Percentiles rank a stretch among this genome's conserved stretches.
phyloP scores from a whole-genome alignment of 306 rosid species.

The Inga laurina region DNA sequence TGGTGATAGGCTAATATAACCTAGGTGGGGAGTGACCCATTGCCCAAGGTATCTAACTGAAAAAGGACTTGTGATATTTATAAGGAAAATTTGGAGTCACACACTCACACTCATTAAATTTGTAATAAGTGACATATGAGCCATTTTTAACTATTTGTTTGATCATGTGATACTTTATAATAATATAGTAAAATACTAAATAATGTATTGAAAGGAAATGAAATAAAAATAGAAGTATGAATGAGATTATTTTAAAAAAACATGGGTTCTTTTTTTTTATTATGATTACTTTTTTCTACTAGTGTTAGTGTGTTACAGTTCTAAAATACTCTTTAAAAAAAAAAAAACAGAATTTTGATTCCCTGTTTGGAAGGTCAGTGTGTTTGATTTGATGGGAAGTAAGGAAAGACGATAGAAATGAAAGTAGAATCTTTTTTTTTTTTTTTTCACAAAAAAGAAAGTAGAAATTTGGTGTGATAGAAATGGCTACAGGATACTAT shows the following conservation, averaged over 20 bases:
- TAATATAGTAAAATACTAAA: background rate
- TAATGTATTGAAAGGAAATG: background rate
- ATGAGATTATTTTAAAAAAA: no score
- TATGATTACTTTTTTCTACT: no score
- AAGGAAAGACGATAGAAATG: background rate
- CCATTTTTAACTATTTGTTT: background rate
- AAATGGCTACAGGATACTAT: background rate
- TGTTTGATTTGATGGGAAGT: background rate
- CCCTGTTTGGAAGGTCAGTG: background rate
- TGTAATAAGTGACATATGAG: slow-evolving; percentile 44
- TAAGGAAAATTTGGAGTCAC: slow-evolving; percentile 39
- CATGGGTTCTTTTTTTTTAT: background rate
- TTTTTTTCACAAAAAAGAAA: background rate
- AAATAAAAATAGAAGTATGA: background rate
- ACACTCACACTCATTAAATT: slow-evolving; percentile 51
- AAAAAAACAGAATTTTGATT: background rate
- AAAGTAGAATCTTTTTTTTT: background rate
- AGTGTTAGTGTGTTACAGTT: background rate
- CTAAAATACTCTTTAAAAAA: background rate
- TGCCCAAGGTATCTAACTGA: slow-evolving; percentile 49
- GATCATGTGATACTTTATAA: background rate
- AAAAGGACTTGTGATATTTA: slow-evolving; percentile 43
- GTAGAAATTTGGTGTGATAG: background rate
- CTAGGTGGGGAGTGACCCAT: slow-evolving; percentile 61
- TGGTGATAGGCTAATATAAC: slow-evolving; percentile 34